Conservation (phyloP, 345 rosid genomes). For the Trapa bicornis region DNA sequence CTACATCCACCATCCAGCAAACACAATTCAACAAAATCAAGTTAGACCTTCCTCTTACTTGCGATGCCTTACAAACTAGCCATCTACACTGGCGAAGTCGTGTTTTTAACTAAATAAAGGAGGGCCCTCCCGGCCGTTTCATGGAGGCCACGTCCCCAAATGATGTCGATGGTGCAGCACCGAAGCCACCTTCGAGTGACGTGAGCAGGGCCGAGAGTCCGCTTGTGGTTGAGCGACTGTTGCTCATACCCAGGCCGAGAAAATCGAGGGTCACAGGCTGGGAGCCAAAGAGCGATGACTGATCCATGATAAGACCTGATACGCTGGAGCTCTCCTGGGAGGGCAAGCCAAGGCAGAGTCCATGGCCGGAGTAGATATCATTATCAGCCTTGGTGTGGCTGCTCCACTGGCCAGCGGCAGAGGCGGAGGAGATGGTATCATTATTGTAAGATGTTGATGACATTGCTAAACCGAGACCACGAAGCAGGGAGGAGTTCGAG, state of each 20-base stretch:
- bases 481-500: constrained; percentile 34
- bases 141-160: constrained; percentile 15
- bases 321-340: constrained; percentile 13
- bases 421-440: neutral
- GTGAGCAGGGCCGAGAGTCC: constrained; percentile 43
- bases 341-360: constrained; percentile 33
- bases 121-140: too few species aligned
- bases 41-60: too few species aligned
- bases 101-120: too few species aligned
- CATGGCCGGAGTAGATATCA: constrained; percentile 9
- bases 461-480: constrained; percentile 34
- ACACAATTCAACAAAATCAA: too few species aligned
- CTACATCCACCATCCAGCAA: too few species aligned
- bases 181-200: constrained; percentile 32
- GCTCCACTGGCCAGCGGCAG: constrained; percentile 13
- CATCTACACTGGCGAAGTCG: too few species aligned
- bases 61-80: too few species aligned
- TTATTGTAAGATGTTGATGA: constrained; percentile 14
- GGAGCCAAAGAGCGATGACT: constrained; percentile 29
- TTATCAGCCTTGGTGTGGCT: constrained; percentile 20
- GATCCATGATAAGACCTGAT: constrained; percentile 22
- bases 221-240: constrained; percentile 14
- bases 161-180: constrained; percentile 16
- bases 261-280: constrained; percentile 55
- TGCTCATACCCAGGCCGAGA: constrained; percentile 48